Evolutionary conservation across 1,284 basidiomycete genomes (phyloP).

Genomic region (Hymenochaete sp.): DNA sequence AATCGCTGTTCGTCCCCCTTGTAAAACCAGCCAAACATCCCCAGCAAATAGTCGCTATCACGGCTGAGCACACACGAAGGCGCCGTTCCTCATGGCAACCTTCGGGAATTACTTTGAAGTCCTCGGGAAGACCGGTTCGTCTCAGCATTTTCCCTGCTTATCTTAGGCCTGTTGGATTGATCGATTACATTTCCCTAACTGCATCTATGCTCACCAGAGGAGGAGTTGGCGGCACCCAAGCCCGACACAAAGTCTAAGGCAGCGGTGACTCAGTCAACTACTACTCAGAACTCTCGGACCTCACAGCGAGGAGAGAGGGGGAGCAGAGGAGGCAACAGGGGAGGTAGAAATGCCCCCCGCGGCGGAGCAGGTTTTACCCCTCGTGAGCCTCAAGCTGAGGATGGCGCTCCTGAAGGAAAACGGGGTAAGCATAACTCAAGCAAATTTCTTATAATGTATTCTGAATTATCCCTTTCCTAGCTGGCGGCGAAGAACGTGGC

Average conservation of each 20-base stretch:
- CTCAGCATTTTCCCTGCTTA: not conserved
- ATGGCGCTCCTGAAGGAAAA: slow-evolving; percentile 22
- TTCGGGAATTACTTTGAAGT: slow-evolving; percentile 75
- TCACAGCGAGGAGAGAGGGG: slow-evolving; percentile 36
- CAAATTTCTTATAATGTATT: not conserved
- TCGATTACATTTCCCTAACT: slow-evolving; percentile 22
- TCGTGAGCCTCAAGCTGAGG: slow-evolving; percentile 28
- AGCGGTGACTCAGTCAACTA: slow-evolving; percentile 1
- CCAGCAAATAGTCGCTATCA: slow-evolving; percentile 6
- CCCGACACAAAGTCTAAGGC: slow-evolving; percentile 26
- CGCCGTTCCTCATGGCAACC: slow-evolving; percentile 73
- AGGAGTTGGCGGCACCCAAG: slow-evolving; percentile 35
- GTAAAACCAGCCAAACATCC: slow-evolving; percentile 1
- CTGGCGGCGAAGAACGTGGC: slow-evolving; percentile 42
- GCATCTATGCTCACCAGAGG: slow-evolving; percentile 44
- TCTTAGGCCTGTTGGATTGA: not conserved
- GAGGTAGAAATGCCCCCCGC: slow-evolving; percentile 66
- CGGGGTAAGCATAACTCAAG: slow-evolving; percentile 11
- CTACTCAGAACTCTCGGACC: slow-evolving; percentile 14
- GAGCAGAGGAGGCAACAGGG: slow-evolving; percentile 58
- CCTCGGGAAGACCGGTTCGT: slow-evolving; percentile 51
- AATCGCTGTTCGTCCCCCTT: not conserved
- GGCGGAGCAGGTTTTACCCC: slow-evolving; percentile 27
- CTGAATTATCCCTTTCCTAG: not conserved
- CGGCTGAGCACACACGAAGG: slow-evolving; percentile 31